These are phyloP conservation scores for Penicillium bovifimosum DNA, from an alignment of 495 filamentous ascomycete species.

Conservation along the genomic window DNA sequence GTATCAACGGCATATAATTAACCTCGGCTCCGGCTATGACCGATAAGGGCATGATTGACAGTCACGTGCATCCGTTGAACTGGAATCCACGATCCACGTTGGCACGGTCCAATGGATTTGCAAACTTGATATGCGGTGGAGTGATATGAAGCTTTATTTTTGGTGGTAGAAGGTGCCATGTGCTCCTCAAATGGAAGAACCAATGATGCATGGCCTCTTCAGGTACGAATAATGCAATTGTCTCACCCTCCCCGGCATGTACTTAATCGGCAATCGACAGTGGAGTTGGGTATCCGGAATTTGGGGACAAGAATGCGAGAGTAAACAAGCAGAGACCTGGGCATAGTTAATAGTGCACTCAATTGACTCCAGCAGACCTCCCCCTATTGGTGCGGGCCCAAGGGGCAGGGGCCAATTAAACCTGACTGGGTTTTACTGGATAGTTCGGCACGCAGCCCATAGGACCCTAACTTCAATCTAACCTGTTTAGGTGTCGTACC, in stretches of 20 bases:
- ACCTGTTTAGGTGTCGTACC: no score
- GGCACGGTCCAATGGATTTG: neutral
- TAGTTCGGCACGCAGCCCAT: slow-evolving; percentile 5
- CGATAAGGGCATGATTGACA: slow-evolving; percentile 1
- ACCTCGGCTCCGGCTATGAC: slow-evolving; percentile 5
- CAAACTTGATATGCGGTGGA: neutral
- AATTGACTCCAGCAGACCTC: neutral
- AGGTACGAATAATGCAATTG: slow-evolving; percentile 1
- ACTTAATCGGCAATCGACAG: slow-evolving; percentile 12
- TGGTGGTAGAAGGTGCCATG: neutral
- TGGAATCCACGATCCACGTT: no score
- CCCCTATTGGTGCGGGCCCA: neutral
- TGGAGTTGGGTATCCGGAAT: slow-evolving; percentile 13
- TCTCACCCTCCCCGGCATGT: slow-evolving; percentile 15
- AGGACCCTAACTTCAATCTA: slow-evolving; percentile 3
- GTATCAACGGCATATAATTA: neutral
- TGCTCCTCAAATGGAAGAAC: neutral
- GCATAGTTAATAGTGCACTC: neutral
- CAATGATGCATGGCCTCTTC: neutral
- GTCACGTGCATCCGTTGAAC: neutral
- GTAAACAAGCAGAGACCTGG: neutral
- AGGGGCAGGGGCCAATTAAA: neutral
- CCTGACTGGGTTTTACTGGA: neutral
- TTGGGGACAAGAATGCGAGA: slow-evolving; percentile 17
- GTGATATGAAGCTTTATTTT: neutral